These are phyloP conservation scores for Pyrenochaeta sp. DNA, from an alignment of 2,329 filamentous ascomycete species.

Conservation along the genomic window DNA sequence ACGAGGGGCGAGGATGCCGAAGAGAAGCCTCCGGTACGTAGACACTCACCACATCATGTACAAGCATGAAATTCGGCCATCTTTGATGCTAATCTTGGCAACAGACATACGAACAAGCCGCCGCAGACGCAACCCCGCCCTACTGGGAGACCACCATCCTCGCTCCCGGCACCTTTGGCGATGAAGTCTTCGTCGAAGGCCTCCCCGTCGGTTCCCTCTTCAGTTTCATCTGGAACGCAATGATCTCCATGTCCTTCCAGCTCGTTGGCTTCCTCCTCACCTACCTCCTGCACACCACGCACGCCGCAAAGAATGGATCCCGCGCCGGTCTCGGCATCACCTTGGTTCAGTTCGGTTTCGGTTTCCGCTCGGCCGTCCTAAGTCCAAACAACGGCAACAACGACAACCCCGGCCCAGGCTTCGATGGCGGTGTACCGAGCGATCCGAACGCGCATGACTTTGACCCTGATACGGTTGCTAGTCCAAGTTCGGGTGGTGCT, in stretches of 20 bases:
- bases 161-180: constrained; percentile 86
- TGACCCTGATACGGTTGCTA: constrained; percentile 72
- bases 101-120: constrained; percentile 97
- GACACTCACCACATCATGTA: neutral
- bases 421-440: constrained; percentile 69
- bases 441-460: constrained; percentile 94
- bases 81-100: neutral
- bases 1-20: constrained; percentile 83
- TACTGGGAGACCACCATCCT: constrained; percentile 99
- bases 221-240: constrained; percentile 85
- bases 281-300: constrained; percentile 96
- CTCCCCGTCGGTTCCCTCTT: constrained; percentile 90
- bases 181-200: constrained; percentile 97
- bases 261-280: constrained; percentile 97
- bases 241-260: constrained; percentile 98
- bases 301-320: constrained; percentile 97
- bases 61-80: constrained; percentile 31
- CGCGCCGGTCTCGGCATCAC: constrained; percentile 94
- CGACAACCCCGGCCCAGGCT: constrained; percentile 60
- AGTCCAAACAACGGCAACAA: constrained; percentile 47
- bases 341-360: constrained; percentile 95
- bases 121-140: constrained; percentile 91
- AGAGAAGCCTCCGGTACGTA: constrained; percentile 88
- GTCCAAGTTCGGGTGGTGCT: constrained; percentile 34
- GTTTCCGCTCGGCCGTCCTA: constrained; percentile 73